These are phyloP conservation scores for Drosera capensis DNA, from an alignment of 148 eudicot genomes.

Conservation along the genomic window DNA sequence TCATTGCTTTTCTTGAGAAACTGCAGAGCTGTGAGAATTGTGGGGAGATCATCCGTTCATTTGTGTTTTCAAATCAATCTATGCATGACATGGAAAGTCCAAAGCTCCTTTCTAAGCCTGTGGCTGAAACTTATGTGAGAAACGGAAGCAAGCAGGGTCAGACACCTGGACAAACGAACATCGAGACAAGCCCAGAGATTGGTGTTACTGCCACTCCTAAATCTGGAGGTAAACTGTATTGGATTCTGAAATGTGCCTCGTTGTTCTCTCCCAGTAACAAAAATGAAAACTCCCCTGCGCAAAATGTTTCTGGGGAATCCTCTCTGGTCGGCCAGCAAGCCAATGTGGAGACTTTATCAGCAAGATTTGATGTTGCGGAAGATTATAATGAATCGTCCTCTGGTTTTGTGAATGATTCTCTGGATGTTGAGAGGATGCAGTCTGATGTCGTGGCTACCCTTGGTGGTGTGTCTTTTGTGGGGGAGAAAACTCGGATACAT, in stretches of 20 bases:
- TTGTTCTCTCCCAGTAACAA: conserved; percentile 67
- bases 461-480: conserved; percentile 21
- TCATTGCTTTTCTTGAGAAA: conserved; percentile 64
- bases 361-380: conserved; percentile 21
- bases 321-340: conserved; percentile 9
- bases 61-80: conserved; percentile 60
- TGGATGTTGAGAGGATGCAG: conserved; percentile 28
- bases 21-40: conserved; percentile 52
- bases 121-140: conserved; percentile 51
- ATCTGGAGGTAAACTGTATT: conserved; percentile 52
- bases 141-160: conserved; percentile 16
- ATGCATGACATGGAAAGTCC: conserved; percentile 26
- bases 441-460: conserved; percentile 20
- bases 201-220: conserved; percentile 28
- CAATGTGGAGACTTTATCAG: neutral
- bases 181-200: conserved; percentile 25
- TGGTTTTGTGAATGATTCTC: conserved; percentile 29
- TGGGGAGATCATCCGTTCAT: conserved; percentile 57
- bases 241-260: conserved; percentile 79
- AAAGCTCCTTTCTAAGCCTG: conserved; percentile 50
- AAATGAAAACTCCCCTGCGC: conserved; percentile 23
- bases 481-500: conserved; percentile 19
- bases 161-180: conserved; percentile 22
- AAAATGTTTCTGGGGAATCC: conserved; percentile 15
- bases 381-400: conserved; percentile 28